Percentiles rank a stretch among this genome's conserved stretches.
phyloP scores from a whole-genome alignment of 2,329 filamentous ascomycete species.

The Colletotrichum karsti region DNA sequence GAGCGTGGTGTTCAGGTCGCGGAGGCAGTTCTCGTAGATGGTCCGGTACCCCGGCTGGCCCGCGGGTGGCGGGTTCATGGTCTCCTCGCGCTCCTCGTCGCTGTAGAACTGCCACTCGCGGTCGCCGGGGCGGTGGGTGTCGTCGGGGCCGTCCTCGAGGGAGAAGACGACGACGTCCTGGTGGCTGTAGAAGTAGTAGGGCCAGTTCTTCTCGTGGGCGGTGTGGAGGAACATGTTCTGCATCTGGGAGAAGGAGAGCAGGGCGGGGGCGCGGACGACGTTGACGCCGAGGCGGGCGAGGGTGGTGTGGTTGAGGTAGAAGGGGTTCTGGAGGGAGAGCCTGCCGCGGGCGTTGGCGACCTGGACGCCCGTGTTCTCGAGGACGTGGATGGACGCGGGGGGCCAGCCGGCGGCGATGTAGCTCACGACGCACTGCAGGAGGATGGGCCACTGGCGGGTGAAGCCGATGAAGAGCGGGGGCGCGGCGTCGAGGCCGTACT shows the following conservation, averaged over 20 bases:
- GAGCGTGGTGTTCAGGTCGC: slow-evolving; percentile 42
- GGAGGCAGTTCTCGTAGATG: slow-evolving; percentile 49
- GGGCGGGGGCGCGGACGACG: slow-evolving; percentile 57
- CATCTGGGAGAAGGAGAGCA: slow-evolving; percentile 63
- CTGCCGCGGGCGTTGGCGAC: slow-evolving; percentile 57
- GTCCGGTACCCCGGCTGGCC: slow-evolving; percentile 47
- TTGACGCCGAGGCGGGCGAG: slow-evolving; percentile 61
- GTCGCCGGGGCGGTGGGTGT: slow-evolving; percentile 26
- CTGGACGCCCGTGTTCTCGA: slow-evolving; percentile 68
- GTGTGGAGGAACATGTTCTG: slow-evolving; percentile 62
- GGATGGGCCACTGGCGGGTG: slow-evolving; percentile 62
- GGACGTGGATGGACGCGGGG: slow-evolving; percentile 61
- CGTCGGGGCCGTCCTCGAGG: slow-evolving; percentile 41
- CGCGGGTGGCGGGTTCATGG: slow-evolving; percentile 33
- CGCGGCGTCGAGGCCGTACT: slow-evolving; percentile 44
- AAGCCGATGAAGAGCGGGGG: slow-evolving; percentile 68
- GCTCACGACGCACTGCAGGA: slow-evolving; percentile 63
- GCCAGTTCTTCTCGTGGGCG: slow-evolving; percentile 52
- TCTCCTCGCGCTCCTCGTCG: slow-evolving; percentile 20
- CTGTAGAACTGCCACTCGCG: slow-evolving; percentile 30
- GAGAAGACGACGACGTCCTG: slow-evolving; percentile 59
- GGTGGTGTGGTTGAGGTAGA: slow-evolving; percentile 61
- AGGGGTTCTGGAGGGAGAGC: slow-evolving; percentile 63
- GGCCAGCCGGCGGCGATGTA: slow-evolving; percentile 70
- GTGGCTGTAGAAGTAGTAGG: slow-evolving; percentile 65